A percentile compares a stretch with the other conserved stretches of the same genome.
Evolutionary conservation across 2,329 filamentous ascomycete species (phyloP).

Genomic region (Incumbomyces delicatus): DNA sequence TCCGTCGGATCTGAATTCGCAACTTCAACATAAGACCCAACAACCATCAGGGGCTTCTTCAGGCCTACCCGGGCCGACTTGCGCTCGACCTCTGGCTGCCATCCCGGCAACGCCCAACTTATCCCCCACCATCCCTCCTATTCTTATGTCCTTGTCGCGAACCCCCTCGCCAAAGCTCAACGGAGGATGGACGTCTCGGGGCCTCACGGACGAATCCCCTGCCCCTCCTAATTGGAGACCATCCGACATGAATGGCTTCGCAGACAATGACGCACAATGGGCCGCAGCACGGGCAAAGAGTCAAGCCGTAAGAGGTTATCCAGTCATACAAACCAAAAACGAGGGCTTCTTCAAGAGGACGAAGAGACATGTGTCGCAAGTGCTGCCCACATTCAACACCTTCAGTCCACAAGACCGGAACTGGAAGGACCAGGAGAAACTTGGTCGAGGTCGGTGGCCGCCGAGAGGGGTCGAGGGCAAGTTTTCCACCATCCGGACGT

Average conservation of each 20-base stretch:
- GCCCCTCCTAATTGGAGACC: slow-evolving; percentile 52
- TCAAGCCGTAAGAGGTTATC: slow-evolving; percentile 62
- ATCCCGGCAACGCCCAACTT: slow-evolving; percentile 3
- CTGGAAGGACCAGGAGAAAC: slow-evolving; percentile 71
- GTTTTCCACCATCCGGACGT: slow-evolving; percentile 26
- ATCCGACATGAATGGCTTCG: slow-evolving; percentile 40
- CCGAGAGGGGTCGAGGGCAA: slow-evolving; percentile 26
- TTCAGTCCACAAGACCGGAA: slow-evolving; percentile 28
- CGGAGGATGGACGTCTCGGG: slow-evolving; percentile 82
- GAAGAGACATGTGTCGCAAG: slow-evolving; percentile 69
- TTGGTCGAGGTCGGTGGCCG: slow-evolving; percentile 50
- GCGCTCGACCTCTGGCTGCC: slow-evolving; percentile 7
- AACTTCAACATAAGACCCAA: neutral
- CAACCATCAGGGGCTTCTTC: neutral
- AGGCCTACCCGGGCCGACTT: neutral
- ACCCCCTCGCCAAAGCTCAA: slow-evolving; percentile 76
- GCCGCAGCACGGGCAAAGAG: slow-evolving; percentile 71
- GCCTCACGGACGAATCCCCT: slow-evolving; percentile 57
- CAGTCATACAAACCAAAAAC: slow-evolving; percentile 69
- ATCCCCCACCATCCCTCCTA: slow-evolving; percentile 37
- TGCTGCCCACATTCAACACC: slow-evolving; percentile 61
- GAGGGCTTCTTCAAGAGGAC: slow-evolving; percentile 81
- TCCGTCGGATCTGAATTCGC: neutral
- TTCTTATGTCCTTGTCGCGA: slow-evolving; percentile 71
- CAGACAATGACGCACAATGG: slow-evolving; percentile 59